Percentiles rank a stretch among this genome's conserved stretches.
Conservation (phyloP, 164 flowering plant genomes). For the Nymphaea colorata region DNA sequence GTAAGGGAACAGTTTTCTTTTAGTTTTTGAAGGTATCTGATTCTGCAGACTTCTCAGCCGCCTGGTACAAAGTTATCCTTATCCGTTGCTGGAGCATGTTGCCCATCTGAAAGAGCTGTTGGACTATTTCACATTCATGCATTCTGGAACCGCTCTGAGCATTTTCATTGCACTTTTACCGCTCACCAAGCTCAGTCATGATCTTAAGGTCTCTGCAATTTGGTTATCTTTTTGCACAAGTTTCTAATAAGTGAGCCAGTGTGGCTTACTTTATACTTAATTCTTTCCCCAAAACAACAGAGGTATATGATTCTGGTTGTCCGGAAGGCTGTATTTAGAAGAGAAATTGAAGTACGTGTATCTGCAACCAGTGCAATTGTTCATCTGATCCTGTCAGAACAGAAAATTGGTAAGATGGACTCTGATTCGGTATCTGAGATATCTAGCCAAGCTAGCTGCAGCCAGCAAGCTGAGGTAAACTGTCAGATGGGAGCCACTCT, state of each 20-base stretch:
- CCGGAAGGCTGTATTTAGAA: constrained; percentile 75
- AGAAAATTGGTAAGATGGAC: constrained; percentile 25
- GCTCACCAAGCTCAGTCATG: constrained; percentile 50
- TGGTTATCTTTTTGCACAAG: neutral
- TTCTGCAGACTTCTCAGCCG: constrained; percentile 45
- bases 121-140: constrained; percentile 77
- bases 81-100: constrained; percentile 56
- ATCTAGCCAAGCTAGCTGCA: constrained; percentile 85
- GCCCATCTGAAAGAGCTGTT: constrained; percentile 66
- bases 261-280: neutral
- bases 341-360: constrained; percentile 59
- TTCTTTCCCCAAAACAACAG: constrained; percentile 18
- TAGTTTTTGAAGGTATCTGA: neutral
- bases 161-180: constrained; percentile 55
- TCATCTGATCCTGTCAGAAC: constrained; percentile 50
- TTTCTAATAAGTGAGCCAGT: too few relatives aligned
- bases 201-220: constrained; percentile 46
- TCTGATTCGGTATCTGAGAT: constrained; percentile 52
- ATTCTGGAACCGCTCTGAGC: constrained; percentile 32
- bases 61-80: constrained; percentile 46
- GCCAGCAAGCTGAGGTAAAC: constrained; percentile 58
- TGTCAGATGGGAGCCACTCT: constrained; percentile 26
- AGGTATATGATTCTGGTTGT: constrained; percentile 63
- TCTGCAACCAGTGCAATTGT: constrained; percentile 62
- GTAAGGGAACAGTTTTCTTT: neutral